Base-by-base conservation (phyloP, 2,329 filamentous ascomycete species). In the Alternaria ethzedia region DNA sequence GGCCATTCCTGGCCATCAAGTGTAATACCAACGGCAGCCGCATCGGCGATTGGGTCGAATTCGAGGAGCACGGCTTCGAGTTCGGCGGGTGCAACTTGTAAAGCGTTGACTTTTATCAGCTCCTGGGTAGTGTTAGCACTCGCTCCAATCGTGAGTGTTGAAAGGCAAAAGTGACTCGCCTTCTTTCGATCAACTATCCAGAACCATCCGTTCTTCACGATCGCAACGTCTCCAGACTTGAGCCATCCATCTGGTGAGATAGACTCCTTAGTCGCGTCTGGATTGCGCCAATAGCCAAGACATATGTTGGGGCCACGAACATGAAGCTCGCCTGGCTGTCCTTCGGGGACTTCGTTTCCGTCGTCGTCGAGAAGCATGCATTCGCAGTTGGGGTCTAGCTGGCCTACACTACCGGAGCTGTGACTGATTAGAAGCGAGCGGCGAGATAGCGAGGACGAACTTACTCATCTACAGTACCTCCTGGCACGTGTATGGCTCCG, bases 21-120 rank as follows among this genome's bases (percentile, higher is more conserved):
- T n/a, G 77, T 82, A 56, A 87, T 84, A 20, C 86, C 86, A 2
- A 87, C 85, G 0, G 84, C 86, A 6, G 86, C 87, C 8, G 85
- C 86, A 68, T 88, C 86, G 4, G 84, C 83, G 15, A 88, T 71
- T 36, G 83, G 78, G n/a, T 84, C 79, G 50, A 85, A 82, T 63
- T 86, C 83, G 1, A 87, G 75, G 0, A 88, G 78, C 0, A 83
- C 82, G 0, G 83, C 83, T 74, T 87, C 85, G 1, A 87, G 79
- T 66, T 78, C 73, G 26, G 77, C 77, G 4, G 76, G 77, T 2
- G 77, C 75, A 11, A 79, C 77, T 71, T 79, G 72, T 21, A 82
- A 70, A 1, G 74, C 80, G 55, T 82, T 82, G 30, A 82, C 80
- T 68, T 82, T 82, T 71, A 82, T 82, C 6, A 82, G 72, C 59